phyloP scores from a whole-genome alignment of 495 filamentous ascomycete species.

The Neurospora cerealis region DNA sequence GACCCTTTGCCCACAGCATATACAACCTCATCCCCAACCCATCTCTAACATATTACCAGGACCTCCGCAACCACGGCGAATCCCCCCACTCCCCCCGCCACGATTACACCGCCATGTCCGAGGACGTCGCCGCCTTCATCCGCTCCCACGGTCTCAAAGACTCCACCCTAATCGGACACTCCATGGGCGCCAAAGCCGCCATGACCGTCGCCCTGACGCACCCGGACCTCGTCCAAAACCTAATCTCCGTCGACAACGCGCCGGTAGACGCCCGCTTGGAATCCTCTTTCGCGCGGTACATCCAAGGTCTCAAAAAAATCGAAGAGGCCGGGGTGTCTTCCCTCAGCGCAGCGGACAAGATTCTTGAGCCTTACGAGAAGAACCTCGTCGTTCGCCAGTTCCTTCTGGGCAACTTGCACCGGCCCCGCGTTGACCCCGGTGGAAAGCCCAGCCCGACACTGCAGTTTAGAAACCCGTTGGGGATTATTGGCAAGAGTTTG shows the following conservation, averaged over 20 bases:
- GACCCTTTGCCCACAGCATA: neutral
- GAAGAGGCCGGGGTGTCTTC: conserved; percentile 55
- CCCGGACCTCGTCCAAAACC: conserved; percentile 51
- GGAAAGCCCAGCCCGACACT: conserved; percentile 3
- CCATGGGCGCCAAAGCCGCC: conserved; percentile 94
- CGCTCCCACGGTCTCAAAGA: conserved; percentile 56
- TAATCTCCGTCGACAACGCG: conserved; percentile 89
- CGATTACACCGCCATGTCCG: conserved; percentile 78
- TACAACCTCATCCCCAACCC: neutral
- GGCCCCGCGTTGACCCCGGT: conserved; percentile 18
- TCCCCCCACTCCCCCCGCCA: conserved; percentile 69
- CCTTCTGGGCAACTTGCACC: conserved; percentile 78
- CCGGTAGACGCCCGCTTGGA: conserved; percentile 68
- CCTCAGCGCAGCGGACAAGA: conserved; percentile 66
- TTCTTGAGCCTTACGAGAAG: conserved; percentile 67
- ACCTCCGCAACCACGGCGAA: conserved; percentile 91
- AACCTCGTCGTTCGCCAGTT: conserved; percentile 78
- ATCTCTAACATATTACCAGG: conserved; percentile 37
- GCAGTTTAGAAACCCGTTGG: conserved; percentile 39
- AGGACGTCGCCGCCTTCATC: conserved; percentile 79
- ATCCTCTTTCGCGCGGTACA: conserved; percentile 69
- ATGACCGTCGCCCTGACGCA: conserved; percentile 74
- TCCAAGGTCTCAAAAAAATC: conserved; percentile 75
- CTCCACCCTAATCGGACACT: conserved; percentile 81
- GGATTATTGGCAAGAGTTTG: conserved; percentile 24